Evolutionary conservation across 805 yeast species (phyloP).

Genomic region (Scheffersomyces lignosus): DNA sequence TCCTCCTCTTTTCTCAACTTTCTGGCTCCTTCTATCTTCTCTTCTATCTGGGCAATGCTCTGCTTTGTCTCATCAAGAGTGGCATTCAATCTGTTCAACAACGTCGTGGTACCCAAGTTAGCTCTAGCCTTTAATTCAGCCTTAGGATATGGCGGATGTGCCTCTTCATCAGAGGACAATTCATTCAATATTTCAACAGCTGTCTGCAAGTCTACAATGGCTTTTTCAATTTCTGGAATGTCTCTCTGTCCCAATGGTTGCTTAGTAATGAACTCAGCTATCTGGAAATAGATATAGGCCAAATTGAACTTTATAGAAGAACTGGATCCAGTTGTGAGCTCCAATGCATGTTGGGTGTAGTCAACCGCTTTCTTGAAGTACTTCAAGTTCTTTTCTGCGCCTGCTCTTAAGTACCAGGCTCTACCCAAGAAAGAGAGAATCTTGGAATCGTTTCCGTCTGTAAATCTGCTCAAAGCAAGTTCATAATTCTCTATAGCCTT

Average conservation of each 20-base stretch:
- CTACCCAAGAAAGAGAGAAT: conserved; percentile 75
- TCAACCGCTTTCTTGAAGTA: conserved; percentile 62
- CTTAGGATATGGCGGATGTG: conserved; percentile 73
- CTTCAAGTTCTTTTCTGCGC: conserved; percentile 61
- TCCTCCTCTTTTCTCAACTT: conserved; percentile 60
- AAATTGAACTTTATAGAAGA: conserved; percentile 66
- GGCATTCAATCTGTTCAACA: conserved; percentile 68
- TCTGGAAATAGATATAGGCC: conserved; percentile 81
- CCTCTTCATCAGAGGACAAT: conserved; percentile 51
- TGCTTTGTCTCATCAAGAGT: conserved; percentile 71
- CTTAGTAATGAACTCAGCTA: conserved; percentile 79
- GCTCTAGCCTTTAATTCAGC: conserved; percentile 84
- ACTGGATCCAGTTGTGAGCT: conserved; percentile 24
- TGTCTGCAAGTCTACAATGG: conserved; percentile 55
- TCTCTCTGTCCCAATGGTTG: conserved; percentile 57
- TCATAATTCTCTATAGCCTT: conserved; percentile 90
- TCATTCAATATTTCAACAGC: conserved; percentile 62
- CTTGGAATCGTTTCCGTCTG: conserved; percentile 62
- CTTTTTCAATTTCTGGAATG: conserved; percentile 57
- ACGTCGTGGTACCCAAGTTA: conserved; percentile 76
- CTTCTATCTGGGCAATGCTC: conserved; percentile 56
- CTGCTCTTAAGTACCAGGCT: conserved; percentile 84
- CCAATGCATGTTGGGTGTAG: conserved; percentile 58
- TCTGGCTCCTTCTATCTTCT: conserved; percentile 73
- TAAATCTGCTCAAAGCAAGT: conserved; percentile 67